Percentiles rank a stretch among this genome's conserved stretches.
These are phyloP conservation scores for Asparagopsis taxiformis DNA, from an alignment of 31 red algal species.

Conservation along the genomic window DNA sequence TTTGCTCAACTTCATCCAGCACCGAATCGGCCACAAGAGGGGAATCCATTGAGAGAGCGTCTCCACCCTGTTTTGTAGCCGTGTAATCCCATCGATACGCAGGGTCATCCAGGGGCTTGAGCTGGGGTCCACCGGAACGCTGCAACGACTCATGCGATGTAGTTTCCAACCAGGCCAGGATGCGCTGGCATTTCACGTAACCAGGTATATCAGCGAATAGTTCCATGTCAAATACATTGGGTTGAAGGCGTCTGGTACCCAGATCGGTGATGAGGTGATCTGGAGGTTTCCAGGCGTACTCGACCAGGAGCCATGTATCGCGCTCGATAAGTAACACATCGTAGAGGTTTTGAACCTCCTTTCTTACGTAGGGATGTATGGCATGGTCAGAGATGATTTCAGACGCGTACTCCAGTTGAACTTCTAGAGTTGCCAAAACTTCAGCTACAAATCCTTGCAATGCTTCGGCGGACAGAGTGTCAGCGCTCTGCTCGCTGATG, in stretches of 20 bases:
- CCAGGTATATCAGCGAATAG: slow-evolving; percentile 12
- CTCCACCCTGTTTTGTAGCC: slow-evolving; percentile 4
- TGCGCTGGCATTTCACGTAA: slow-evolving; percentile 20
- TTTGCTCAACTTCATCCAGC: slow-evolving; percentile 35
- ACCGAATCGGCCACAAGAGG: neutral
- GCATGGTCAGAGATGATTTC: neutral
- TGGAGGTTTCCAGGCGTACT: slow-evolving; percentile 3
- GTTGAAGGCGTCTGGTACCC: neutral
- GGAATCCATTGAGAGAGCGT: slow-evolving; percentile 42
- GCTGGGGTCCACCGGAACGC: slow-evolving; percentile 30
- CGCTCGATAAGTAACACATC: slow-evolving; percentile 1
- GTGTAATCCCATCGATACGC: slow-evolving; percentile 65
- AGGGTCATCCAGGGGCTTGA: slow-evolving; percentile 60
- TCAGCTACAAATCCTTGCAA: neutral
- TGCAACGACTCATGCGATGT: slow-evolving; percentile 19
- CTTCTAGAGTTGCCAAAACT: neutral
- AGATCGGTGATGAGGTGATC: neutral
- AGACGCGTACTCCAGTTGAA: neutral
- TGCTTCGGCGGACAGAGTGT: neutral
- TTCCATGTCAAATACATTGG: neutral
- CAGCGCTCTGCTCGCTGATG: neutral
- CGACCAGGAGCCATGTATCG: slow-evolving; percentile 11
- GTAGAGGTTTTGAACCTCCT: neutral
- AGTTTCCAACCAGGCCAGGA: slow-evolving; percentile 50
- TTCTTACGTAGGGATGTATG: neutral